These are phyloP conservation scores for Ophiostoma himal-ulmi DNA, from an alignment of 2,329 filamentous ascomycete species.

Conservation along the genomic window DNA sequence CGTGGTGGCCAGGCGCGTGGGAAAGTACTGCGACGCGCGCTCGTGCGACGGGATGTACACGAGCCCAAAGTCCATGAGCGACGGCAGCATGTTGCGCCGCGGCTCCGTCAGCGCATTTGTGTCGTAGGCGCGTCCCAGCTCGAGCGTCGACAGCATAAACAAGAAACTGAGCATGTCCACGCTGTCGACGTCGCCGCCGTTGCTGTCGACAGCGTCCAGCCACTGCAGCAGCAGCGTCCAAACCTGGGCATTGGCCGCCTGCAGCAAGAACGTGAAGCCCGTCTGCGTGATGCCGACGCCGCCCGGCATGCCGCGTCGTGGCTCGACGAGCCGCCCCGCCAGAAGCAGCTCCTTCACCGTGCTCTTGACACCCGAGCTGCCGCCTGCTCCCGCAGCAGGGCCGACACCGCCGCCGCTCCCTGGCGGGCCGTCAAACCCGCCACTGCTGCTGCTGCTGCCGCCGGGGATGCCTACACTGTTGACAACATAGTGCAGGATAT, in stretches of 20 bases:
- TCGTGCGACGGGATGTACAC: slow-evolving; percentile 64
- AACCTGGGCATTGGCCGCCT: slow-evolving; percentile 93
- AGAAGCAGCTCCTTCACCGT: slow-evolving; percentile 81
- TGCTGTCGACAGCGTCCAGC: slow-evolving; percentile 75
- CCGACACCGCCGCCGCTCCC: slow-evolving; percentile 31
- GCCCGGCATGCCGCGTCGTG: slow-evolving; percentile 34
- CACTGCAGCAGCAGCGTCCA: slow-evolving; percentile 94
- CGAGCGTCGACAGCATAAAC: slow-evolving; percentile 88
- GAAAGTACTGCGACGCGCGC: slow-evolving; percentile 63
- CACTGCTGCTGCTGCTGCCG: neutral
- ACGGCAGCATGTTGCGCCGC: slow-evolving; percentile 82
- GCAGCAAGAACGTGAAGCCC: slow-evolving; percentile 89
- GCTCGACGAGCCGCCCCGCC: slow-evolving; percentile 72
- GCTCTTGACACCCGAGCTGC: slow-evolving; percentile 55
- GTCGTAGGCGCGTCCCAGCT: slow-evolving; percentile 86
- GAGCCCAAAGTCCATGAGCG: slow-evolving; percentile 86
- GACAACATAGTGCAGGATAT: slow-evolving; percentile 92
- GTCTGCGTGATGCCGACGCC: slow-evolving; percentile 77
- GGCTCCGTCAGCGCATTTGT: slow-evolving; percentile 75
- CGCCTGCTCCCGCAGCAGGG: slow-evolving; percentile 17
- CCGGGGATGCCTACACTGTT: slow-evolving; percentile 57
- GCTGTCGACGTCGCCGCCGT: slow-evolving; percentile 65
- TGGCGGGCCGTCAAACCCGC: slow-evolving; percentile 34
- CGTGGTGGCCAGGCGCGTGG: slow-evolving; percentile 88
- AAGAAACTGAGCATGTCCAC: slow-evolving; percentile 95